Evolutionary conservation across 331 rosid genomes (phyloP), one percentile per base, ranked within the genome.

Genomic region (Spiraea crenata): DNA sequence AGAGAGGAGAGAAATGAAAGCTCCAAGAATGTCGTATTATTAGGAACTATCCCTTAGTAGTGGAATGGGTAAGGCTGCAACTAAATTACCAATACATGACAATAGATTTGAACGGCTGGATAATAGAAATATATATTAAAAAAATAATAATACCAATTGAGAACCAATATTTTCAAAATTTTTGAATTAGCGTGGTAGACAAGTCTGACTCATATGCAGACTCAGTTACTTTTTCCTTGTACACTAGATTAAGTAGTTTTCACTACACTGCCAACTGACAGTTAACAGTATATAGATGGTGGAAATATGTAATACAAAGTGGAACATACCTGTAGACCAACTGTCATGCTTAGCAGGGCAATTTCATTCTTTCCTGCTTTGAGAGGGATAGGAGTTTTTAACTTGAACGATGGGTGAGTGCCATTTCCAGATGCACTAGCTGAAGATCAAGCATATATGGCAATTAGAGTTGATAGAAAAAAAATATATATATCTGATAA

Each of bases 381-480:
- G 61, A 93, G 91, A 74, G 91, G 31, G 76, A 93, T 77, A 10
- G 92, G 86, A 6, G 81, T 78, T 71, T 72, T 80, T 50, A 84
- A 87, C 71, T 69, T 84, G 81, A 84, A 90, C 20, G 98, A 77
- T 16, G 87, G 72, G 84, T 86, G 86, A 2, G 97, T 74, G 63
- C 98, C 98, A 76, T 87, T 89, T 83, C 98, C 98, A 82, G 81
- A 48, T 70, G 83, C 98, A 81, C 86, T 88, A 65, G 87, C 98
- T 93, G 77, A 81, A 79, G 47, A 65, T 16, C 65, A 70, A 58
- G 73, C 60, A 72, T 69, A 46, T 19, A 19, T n/a, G 61, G 56
- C 40, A 12, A 54, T 41, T 65, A n/a, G 63, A 13, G 73, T 9
- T 9, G 11, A 11, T 64, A 19, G 16, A 20, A 34, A 47, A 19